Conservation (phyloP, 2,329 filamentous ascomycete species). For the Claviceps digitariae region DNA sequence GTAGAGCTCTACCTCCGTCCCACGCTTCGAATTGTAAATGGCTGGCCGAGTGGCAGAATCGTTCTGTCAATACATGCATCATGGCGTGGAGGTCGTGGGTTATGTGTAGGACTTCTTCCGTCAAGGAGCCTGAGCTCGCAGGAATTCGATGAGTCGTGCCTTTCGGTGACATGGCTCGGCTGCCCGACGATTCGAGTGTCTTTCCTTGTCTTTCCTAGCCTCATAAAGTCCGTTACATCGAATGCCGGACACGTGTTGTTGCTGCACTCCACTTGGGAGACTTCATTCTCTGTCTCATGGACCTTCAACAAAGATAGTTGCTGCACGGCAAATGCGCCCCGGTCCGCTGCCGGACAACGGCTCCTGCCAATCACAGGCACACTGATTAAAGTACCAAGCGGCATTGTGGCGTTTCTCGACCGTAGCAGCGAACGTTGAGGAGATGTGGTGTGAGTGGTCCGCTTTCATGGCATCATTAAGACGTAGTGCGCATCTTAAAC, state of each 20-base stretch:
- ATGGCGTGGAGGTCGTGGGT: slow-evolving; percentile 16
- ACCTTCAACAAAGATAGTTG: slow-evolving; percentile 2
- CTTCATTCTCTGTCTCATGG: background rate
- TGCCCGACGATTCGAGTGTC: slow-evolving; percentile 18
- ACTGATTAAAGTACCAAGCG: background rate
- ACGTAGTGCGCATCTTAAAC: too few relatives aligned
- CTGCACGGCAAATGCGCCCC: slow-evolving; percentile 7
- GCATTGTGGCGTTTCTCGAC: background rate
- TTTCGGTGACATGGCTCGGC: slow-evolving; percentile 18
- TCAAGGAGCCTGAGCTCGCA: slow-evolving; percentile 12
- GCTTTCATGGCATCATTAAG: too few relatives aligned
- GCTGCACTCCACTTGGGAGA: slow-evolving; percentile 13
- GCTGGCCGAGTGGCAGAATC: slow-evolving; percentile 15
- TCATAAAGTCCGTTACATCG: slow-evolving; percentile 22
- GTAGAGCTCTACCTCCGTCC: slow-evolving; percentile 12
- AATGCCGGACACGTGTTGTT: slow-evolving; percentile 20
- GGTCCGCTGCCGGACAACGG: background rate
- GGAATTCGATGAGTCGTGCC: slow-evolving; percentile 20
- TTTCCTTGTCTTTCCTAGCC: slow-evolving; percentile 18
- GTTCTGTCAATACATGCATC: slow-evolving; percentile 21
- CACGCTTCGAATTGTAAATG: slow-evolving; percentile 14
- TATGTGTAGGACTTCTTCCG: slow-evolving; percentile 13
- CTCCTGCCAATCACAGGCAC: slow-evolving; percentile 9
- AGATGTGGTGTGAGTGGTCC: too few relatives aligned
- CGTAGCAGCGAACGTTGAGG: background rate